Base-by-base conservation (phyloP, 2,329 filamentous ascomycete species). In the Cordyceps farinosa region DNA sequence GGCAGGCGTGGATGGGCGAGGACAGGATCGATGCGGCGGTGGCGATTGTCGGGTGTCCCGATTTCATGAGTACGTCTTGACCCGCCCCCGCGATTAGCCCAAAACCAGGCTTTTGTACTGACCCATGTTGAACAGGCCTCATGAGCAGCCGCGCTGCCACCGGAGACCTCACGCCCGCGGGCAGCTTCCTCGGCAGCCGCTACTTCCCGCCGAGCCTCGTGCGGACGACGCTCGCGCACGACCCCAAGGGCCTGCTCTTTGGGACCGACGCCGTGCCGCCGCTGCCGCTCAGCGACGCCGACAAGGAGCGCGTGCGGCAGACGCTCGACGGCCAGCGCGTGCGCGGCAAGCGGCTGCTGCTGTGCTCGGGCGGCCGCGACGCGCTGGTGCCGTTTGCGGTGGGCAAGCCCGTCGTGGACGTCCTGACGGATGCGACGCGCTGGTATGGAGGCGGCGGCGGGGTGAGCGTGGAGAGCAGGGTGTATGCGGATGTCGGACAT, bases 21-120 rank as follows among this genome's bases (percentile, higher is more conserved):
- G 85, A 88, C 22, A 84, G 92, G 66, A 84, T 98, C 62, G 88
- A 83, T n/a, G 88, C 90, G 0, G 92, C 85, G 1, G 87, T 96
- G 8, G 82, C 90, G 3, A 83, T 97, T 30, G 90, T 98, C 60
- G 95, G 94, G 1, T 97, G 92, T 74, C 92, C 93, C 1, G 94
- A 99, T 75, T 97, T 91, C 70, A 85, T 88, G 66, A 81, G 90
- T 86, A 69, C 77, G 74, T 79, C 5, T 32, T 11, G 17, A 5
- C 9, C n/a, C 60, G 15, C 30, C 32, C 27, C 32, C 40, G 30
- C n/a, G n/a, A 22, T 32, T 36, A 2, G 2, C 8, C n/a, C 50
- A 47, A 47, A 13, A 47, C 5, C 22, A 53, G 27, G 11, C 22
- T 22, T 22, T 22, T 44, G 52, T 13, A 9, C 55, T 47, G 10